Percentiles rank a stretch among this genome's conserved stretches.
Conservation (phyloP, 306 rosid genomes). For the Quercus berberidifolia region DNA sequence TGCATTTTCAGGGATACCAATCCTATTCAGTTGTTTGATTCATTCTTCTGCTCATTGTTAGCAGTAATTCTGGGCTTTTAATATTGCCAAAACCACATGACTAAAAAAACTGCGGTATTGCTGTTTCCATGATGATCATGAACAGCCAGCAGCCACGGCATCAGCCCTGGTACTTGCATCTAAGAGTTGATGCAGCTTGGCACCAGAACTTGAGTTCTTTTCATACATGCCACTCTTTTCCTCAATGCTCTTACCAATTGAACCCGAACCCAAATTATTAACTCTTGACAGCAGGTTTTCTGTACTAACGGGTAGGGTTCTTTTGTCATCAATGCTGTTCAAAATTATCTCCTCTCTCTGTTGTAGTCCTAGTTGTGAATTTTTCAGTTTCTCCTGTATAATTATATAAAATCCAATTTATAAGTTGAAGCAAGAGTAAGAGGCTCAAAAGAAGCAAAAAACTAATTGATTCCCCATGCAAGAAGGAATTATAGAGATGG, state of each 20-base stretch:
- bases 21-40: constrained; percentile 38
- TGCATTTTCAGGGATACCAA: constrained; percentile 33
- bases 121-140: constrained; percentile 26
- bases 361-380: constrained; percentile 19
- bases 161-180: constrained; percentile 81
- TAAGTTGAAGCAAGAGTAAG: constrained; percentile 8
- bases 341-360: constrained; percentile 45
- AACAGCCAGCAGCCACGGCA: constrained; percentile 78
- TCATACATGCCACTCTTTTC: constrained; percentile 60
- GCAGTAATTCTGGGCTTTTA: constrained; percentile 84
- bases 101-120: constrained; percentile 22
- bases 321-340: constrained; percentile 48
- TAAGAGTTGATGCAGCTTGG: constrained; percentile 86
- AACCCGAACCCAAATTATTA: constrained; percentile 39
- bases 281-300: constrained; percentile 77
- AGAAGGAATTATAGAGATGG: not conserved
- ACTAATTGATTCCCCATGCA: not conserved
- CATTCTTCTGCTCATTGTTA: constrained; percentile 50
- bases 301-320: constrained; percentile 51
- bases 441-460: not conserved
- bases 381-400: constrained; percentile 71
- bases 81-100: constrained; percentile 93
- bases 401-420: not conserved
- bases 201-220: constrained; percentile 58
- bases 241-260: constrained; percentile 50